A percentile compares a stretch with the other conserved stretches of the same genome.
Conservation (phyloP, 2,329 filamentous ascomycete genomes). For the Trichophyton verrucosum region DNA sequence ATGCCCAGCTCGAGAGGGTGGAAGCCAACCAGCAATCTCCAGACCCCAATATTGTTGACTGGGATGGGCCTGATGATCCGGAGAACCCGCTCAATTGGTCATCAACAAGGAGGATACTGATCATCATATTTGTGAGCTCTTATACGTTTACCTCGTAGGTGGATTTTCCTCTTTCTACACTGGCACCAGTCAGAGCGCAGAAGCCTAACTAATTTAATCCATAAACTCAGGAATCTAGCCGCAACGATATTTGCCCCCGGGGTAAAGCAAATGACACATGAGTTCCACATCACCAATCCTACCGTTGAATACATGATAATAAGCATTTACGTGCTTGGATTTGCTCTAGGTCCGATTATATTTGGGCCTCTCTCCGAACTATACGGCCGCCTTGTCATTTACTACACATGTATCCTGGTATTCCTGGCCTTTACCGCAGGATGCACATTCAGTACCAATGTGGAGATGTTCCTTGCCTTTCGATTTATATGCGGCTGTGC, state of each 20-base stretch:
- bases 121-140: slow-evolving; percentile 6
- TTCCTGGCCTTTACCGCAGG: not conserved
- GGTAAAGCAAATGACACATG: slow-evolving; percentile 28
- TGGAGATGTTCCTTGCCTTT: not conserved
- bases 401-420: not conserved
- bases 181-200: too few relatives aligned
- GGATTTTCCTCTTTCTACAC: not conserved
- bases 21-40: not conserved
- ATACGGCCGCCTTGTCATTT: not conserved
- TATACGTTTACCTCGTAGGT: slow-evolving; percentile 9
- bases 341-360: not conserved
- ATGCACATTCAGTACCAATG: not conserved
- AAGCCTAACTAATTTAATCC: not conserved
- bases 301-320: not conserved
- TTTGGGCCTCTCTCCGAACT: not conserved
- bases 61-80: slow-evolving; percentile 18
- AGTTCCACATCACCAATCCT: slow-evolving; percentile 27
- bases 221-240: slow-evolving; percentile 6
- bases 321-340: not conserved
- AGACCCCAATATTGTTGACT: slow-evolving; percentile 14
- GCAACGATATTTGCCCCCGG: slow-evolving; percentile 11
- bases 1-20: not conserved
- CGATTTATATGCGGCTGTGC: not conserved
- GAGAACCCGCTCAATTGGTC: slow-evolving; percentile 20
- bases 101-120: slow-evolving; percentile 2